Evolutionary conservation across 371 early-diverging fungal species (phyloP).

Genomic region (Lichtheimia ornata): DNA sequence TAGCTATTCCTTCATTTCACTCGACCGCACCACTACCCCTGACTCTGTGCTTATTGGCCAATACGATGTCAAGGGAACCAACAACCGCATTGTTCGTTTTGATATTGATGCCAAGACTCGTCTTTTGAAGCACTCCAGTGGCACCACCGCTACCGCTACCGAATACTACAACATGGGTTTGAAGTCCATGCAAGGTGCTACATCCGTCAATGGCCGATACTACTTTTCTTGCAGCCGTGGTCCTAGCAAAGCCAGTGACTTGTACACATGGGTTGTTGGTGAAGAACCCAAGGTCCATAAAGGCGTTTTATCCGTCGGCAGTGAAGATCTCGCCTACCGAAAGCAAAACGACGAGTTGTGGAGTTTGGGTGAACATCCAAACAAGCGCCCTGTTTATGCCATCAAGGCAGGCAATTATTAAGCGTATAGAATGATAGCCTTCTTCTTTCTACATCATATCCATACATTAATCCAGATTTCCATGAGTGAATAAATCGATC

Average conservation of each 20-base stretch:
- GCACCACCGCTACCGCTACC: conserved; percentile 4
- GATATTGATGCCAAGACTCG: conserved; percentile 12
- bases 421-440: background rate
- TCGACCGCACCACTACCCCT: conserved; percentile 14
- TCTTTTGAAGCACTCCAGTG: conserved; percentile 1
- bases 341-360: conserved; percentile 9
- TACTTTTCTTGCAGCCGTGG: conserved; percentile 11
- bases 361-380: conserved; percentile 5
- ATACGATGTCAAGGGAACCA: conserved; percentile 4
- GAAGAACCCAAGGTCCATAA: conserved; percentile 3
- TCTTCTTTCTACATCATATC: too few relatives aligned
- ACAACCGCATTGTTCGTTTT: conserved; percentile 10
- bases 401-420: conserved; percentile 8
- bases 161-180: conserved; percentile 6
- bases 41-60: conserved; percentile 10
- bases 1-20: conserved; percentile 10
- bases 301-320: background rate
- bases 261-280: conserved; percentile 7
- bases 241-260: background rate
- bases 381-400: conserved; percentile 5
- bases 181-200: conserved; percentile 9
- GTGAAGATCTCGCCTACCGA: conserved; percentile 9
- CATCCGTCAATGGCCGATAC: conserved; percentile 6
- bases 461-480: too few relatives aligned
- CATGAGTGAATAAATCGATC: too few relatives aligned